Evolutionary conservation across 768 basidiomycete genomes (phyloP), one percentile per base, ranked within the genome.

Genomic region (Holtermannia corniformis): DNA sequence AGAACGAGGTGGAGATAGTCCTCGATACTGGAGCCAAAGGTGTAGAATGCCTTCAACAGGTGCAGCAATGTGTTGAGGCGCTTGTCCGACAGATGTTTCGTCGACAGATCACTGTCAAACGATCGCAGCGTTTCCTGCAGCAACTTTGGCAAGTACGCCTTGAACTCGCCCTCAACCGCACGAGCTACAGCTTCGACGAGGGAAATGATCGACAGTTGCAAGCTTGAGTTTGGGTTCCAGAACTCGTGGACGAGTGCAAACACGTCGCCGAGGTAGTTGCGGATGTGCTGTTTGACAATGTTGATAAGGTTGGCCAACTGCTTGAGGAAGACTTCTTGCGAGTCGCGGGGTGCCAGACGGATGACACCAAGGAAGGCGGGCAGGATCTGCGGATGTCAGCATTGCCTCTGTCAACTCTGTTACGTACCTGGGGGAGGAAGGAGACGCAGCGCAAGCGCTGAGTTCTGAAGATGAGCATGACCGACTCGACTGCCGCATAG

Each of bases 401-500:
- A 37, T 16, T 26, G 20, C 23, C 21, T 28, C 5, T 28, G 43
- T 14, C 25, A 42, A 37, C 19, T 41, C 1, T 19, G 16, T 32
- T 22, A 47, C 70, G 47, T 67, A 90, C 89, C 78, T 95, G 91
- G 42, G 93, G 87, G 22, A 99, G 74, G 74, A 96, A 97, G 1
- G 87, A 81, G 19, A 93, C 91, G 70, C 90, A 95, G 77, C 92
- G 91, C 67, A 97, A 75, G 13, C 93, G 91, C 67, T 97, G 92
- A 0, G 91, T 95, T 73, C 92, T 91, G 79, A 97, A 99, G 56
- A 99, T 97, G 44, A 89, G 85, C 89, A 97, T 96, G 61, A 99
- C 86, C 1, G 91, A 91, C 69, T 97, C 91, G 52, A 97, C 91
- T 44, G 92, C 93, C 21, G 83, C 86, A 64, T 95, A 86, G 63